These are phyloP conservation scores for Geosmithia morbida DNA, from an alignment of 2,329 filamentous ascomycete species.

Conservation along the genomic window DNA sequence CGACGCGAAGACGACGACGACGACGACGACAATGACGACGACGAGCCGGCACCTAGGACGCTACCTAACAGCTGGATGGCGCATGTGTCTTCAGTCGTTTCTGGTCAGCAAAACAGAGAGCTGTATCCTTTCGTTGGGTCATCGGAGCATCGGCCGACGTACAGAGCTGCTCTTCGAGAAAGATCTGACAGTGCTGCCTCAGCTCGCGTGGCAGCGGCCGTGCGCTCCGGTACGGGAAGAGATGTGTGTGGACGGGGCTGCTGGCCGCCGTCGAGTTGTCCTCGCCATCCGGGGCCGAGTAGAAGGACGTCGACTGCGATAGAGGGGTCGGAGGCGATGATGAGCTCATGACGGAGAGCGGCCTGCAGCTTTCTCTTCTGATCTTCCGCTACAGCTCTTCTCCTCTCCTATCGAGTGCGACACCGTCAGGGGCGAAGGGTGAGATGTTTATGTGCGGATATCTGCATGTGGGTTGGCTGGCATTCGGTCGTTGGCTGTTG, in stretches of 20 bases:
- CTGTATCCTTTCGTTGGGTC: no score
- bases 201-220: constrained; percentile 47
- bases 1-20: constrained; percentile 9
- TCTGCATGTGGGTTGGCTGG: no score
- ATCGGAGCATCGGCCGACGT: no score
- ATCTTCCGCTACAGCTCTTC: not conserved
- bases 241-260: constrained; percentile 11
- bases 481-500: no score
- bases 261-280: constrained; percentile 21
- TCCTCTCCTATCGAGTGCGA: not conserved
- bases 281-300: constrained; percentile 14
- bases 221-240: constrained; percentile 34
- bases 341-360: constrained; percentile 1
- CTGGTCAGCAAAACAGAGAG: no score
- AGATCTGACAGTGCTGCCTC: constrained; percentile 52
- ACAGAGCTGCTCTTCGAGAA: constrained; percentile 64
- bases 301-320: constrained; percentile 19
- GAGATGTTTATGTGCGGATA: no score
- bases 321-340: constrained; percentile 8
- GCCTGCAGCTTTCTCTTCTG: not conserved
- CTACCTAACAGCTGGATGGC: constrained; percentile 46
- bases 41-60: constrained; percentile 40
- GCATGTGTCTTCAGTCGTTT: not conserved
- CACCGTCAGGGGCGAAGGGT: no score
- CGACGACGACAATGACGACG: constrained; percentile 3